These are phyloP conservation scores for Tylopilus orsonianus DNA, from an alignment of 1,284 basidiomycete genomes.

Conservation along the genomic window DNA sequence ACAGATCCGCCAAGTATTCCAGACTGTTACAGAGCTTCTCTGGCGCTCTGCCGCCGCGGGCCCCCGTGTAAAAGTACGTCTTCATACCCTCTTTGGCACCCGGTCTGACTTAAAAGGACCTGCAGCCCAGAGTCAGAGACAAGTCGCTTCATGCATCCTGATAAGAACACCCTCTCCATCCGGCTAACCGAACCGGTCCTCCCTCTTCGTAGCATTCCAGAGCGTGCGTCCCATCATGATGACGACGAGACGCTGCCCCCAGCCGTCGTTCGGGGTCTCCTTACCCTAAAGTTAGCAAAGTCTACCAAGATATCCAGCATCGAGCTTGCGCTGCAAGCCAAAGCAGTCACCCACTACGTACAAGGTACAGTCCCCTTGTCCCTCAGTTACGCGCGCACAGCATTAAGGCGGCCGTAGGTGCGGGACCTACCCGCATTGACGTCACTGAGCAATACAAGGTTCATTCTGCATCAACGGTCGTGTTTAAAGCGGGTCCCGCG, in stretches of 20 bases:
- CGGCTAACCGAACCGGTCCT: constrained; percentile 82
- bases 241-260: constrained; percentile 55
- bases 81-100: neutral
- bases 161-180: constrained; percentile 52
- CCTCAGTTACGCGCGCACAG: neutral
- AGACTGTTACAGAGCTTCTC: neutral
- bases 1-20: constrained; percentile 4
- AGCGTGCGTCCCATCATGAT: constrained; percentile 45
- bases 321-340: constrained; percentile 76
- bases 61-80: neutral
- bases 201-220: constrained; percentile 54
- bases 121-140: neutral
- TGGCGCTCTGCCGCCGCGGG: neutral
- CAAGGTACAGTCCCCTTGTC: constrained; percentile 59
- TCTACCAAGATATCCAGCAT: constrained; percentile 88
- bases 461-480: constrained; percentile 70
- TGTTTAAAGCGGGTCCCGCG: constrained; percentile 61
- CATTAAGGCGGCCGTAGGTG: constrained; percentile 47
- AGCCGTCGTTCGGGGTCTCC: constrained; percentile 84
- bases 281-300: constrained; percentile 79
- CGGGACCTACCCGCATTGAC: constrained; percentile 79
- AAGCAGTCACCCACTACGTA: constrained; percentile 67
- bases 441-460: constrained; percentile 80
- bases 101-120: constrained; percentile 5
- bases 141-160: constrained; percentile 12